These are phyloP conservation scores for Kregervanrija pseudodelftensis DNA, from an alignment of 805 yeast genomes.

Conservation along the genomic window DNA sequence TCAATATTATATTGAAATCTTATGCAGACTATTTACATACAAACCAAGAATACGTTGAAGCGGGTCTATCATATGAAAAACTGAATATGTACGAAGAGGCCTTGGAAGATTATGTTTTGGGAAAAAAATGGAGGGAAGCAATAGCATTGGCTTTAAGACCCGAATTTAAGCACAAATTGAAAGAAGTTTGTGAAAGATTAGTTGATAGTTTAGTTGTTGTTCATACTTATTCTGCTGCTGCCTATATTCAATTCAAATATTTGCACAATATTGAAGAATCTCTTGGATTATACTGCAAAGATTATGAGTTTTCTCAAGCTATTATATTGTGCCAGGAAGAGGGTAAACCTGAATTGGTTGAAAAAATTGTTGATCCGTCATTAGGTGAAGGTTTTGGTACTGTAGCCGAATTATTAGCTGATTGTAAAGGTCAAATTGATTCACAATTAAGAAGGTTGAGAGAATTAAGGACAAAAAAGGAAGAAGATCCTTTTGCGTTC, in stretches of 20 bases:
- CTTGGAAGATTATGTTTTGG: slow-evolving; percentile 58
- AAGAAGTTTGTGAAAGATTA: slow-evolving; percentile 50
- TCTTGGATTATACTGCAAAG: slow-evolving; percentile 62
- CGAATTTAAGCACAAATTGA: slow-evolving; percentile 30
- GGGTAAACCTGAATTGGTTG: slow-evolving; percentile 38
- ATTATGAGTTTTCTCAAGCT: slow-evolving; percentile 70
- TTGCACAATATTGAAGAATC: slow-evolving; percentile 57
- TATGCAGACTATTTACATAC: slow-evolving; percentile 60
- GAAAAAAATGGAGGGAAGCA: slow-evolving; percentile 83
- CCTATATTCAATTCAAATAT: slow-evolving; percentile 60
- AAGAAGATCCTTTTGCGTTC: slow-evolving; percentile 77
- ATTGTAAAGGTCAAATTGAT: slow-evolving; percentile 75
- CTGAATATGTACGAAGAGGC: slow-evolving; percentile 54
- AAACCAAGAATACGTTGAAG: slow-evolving; percentile 55
- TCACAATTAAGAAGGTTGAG: slow-evolving; percentile 81
- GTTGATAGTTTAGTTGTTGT: slow-evolving; percentile 55
- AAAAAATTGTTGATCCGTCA: slow-evolving; percentile 59
- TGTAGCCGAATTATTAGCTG: slow-evolving; percentile 86
- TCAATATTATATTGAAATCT: slow-evolving; percentile 43
- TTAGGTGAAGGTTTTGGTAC: slow-evolving; percentile 83
- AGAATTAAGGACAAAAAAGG: slow-evolving; percentile 78
- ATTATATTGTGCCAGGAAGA: slow-evolving; percentile 52
- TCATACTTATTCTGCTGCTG: slow-evolving; percentile 74
- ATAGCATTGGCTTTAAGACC: slow-evolving; percentile 46
- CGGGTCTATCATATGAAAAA: slow-evolving; percentile 73